phyloP scores from a whole-genome alignment of 495 filamentous ascomycete species.

The Penicillium chermesinum region DNA sequence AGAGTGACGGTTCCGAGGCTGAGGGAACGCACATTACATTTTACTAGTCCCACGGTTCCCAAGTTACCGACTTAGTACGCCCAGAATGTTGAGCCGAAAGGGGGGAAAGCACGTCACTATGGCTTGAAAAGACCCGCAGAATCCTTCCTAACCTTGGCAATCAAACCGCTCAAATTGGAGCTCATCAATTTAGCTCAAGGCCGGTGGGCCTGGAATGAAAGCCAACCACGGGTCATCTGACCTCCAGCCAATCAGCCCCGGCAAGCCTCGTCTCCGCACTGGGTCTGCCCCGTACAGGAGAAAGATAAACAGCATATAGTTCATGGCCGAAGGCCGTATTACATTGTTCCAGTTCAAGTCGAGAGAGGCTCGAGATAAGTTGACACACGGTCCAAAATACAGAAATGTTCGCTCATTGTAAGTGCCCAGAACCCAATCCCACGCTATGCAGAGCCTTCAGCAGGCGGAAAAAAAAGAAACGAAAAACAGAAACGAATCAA shows the following conservation, averaged over 20 bases:
- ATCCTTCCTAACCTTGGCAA: not conserved
- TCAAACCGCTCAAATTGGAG: not conserved
- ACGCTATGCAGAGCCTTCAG: slow-evolving; percentile 29
- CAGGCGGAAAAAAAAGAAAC: slow-evolving; percentile 9
- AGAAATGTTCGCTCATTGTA: slow-evolving; percentile 21
- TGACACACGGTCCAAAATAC: not conserved
- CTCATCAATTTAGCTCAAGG: not conserved
- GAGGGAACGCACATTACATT: too few species aligned
- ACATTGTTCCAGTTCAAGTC: too few species aligned
- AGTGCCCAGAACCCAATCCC: slow-evolving; percentile 13
- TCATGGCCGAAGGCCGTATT: not conserved
- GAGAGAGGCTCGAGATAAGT: too few species aligned
- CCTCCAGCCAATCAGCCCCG: not conserved
- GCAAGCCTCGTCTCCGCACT: not conserved
- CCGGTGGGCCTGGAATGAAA: not conserved
- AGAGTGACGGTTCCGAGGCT: too few species aligned
- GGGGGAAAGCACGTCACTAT: too few species aligned
- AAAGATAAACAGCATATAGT: not conserved
- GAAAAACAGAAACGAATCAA: slow-evolving; percentile 11
- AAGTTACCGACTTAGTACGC: too few species aligned
- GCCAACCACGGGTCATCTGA: not conserved
- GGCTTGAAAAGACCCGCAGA: too few species aligned
- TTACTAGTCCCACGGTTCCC: too few species aligned
- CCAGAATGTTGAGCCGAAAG: too few species aligned
- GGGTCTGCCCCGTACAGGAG: not conserved